A percentile compares a stretch with the other conserved stretches of the same genome.
Evolutionary conservation across 371 early-diverging fungal species (phyloP).

Genomic region (Massospora cicadina): DNA sequence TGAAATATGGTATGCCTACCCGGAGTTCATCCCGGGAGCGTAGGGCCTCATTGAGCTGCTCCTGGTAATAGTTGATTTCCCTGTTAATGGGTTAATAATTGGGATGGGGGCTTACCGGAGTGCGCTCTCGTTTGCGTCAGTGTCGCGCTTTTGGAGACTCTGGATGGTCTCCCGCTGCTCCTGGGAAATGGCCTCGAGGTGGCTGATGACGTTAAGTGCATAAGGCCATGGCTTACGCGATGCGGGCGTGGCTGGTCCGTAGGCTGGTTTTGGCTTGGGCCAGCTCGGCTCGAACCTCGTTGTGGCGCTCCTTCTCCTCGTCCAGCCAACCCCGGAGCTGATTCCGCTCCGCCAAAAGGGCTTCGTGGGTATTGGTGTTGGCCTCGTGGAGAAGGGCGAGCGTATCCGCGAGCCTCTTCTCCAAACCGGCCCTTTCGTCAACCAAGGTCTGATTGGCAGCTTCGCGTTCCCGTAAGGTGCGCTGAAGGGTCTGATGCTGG

Average conservation of each 20-base stretch:
- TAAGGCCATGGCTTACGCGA: not conserved
- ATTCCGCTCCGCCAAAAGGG: not conserved
- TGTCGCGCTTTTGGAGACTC: not conserved
- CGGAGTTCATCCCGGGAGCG: not conserved
- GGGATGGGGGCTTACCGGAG: not conserved
- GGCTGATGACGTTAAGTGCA: not conserved
- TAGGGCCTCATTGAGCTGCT: not conserved
- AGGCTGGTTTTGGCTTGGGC: not conserved
- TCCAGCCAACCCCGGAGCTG: conserved; percentile 3
- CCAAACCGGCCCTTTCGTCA: not conserved
- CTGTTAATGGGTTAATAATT: not conserved
- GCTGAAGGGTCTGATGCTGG: not conserved
- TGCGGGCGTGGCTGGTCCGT: not conserved
- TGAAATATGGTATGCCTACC: not conserved
- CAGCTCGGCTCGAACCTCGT: not conserved
- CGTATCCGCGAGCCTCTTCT: not conserved
- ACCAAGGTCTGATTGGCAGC: not conserved
- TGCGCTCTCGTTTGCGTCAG: not conserved
- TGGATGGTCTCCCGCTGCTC: not conserved
- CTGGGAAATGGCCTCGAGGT: not conserved
- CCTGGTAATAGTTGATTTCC: conserved; percentile 6
- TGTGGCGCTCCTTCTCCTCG: conserved; percentile 4
- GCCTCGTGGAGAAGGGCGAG: not conserved
- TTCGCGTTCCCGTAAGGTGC: not conserved
- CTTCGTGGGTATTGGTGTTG: not conserved